phyloP scores from a whole-genome alignment of 2,329 filamentous ascomycete genomes.

The Elsinoe ampelina region DNA sequence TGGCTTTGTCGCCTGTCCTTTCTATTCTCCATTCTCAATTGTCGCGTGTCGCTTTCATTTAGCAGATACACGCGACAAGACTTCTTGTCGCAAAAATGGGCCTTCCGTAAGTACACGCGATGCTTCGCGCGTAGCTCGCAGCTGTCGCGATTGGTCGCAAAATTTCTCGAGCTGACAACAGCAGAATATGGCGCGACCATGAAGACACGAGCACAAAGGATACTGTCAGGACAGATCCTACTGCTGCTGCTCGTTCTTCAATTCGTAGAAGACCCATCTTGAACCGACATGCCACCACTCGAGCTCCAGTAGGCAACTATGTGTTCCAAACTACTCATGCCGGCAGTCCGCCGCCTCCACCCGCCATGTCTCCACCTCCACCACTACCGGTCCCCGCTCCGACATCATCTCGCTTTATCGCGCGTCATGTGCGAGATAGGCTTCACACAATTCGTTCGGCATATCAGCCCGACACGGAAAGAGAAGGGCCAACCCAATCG shows the following conservation, averaged over 20 bases:
- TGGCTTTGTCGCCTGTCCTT: background rate
- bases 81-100: constrained; percentile 4
- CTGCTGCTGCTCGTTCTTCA: constrained; percentile 45
- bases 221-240: constrained; percentile 43
- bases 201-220: constrained; percentile 35
- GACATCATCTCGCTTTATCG: background rate
- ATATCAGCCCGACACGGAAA: background rate
- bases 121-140: constrained; percentile 8
- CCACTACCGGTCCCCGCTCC: constrained; percentile 22
- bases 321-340: background rate
- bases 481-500: background rate
- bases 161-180: constrained; percentile 5
- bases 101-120: constrained; percentile 11
- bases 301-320: constrained; percentile 8
- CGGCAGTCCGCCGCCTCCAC: constrained; percentile 22
- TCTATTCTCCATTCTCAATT: background rate
- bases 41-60: constrained; percentile 13
- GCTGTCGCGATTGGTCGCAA: constrained; percentile 6
- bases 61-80: constrained; percentile 10
- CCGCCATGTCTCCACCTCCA: constrained; percentile 21
- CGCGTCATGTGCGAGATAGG: background rate
- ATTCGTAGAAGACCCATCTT: constrained; percentile 42
- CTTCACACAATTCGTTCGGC: background rate
- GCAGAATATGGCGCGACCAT: constrained; percentile 47
- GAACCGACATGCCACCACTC: constrained; percentile 20